These are phyloP conservation scores for Alternaria hordeiaustralica DNA, from an alignment of 2,329 filamentous ascomycete genomes.

Conservation along the genomic window DNA sequence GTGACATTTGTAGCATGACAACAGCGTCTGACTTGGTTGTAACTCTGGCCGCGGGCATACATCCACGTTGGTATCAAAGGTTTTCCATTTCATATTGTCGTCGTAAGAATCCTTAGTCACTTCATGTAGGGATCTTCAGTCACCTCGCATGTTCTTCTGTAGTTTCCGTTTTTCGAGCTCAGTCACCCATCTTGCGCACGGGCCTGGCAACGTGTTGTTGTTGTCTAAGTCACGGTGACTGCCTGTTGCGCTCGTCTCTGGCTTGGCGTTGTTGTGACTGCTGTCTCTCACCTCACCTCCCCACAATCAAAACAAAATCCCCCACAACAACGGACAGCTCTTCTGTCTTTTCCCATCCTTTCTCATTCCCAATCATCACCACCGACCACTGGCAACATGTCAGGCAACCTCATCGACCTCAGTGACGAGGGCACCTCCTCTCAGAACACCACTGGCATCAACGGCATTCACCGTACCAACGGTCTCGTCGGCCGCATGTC, in stretches of 20 bases:
- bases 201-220: not conserved
- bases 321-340: not conserved
- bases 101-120: not conserved
- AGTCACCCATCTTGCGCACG: not conserved
- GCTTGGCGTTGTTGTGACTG: conserved; percentile 14
- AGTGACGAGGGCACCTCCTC: not conserved
- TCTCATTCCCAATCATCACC: no score
- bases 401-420: conserved; percentile 20
- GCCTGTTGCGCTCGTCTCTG: not conserved
- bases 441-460: not conserved
- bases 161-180: not conserved
- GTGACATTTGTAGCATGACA: not conserved
- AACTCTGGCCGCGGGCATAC: not conserved
- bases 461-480: not conserved
- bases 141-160: not conserved
- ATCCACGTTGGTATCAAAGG: not conserved
- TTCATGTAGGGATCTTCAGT: not conserved
- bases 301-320: not conserved
- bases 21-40: not conserved
- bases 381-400: not conserved
- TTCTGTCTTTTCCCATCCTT: not conserved
- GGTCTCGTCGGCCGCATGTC: not conserved
- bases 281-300: conserved; percentile 5
- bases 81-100: fast-evolving
- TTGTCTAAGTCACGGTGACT: not conserved